Conservation (phyloP, 1,284 basidiomycete species). For the Coniophora puteana region DNA sequence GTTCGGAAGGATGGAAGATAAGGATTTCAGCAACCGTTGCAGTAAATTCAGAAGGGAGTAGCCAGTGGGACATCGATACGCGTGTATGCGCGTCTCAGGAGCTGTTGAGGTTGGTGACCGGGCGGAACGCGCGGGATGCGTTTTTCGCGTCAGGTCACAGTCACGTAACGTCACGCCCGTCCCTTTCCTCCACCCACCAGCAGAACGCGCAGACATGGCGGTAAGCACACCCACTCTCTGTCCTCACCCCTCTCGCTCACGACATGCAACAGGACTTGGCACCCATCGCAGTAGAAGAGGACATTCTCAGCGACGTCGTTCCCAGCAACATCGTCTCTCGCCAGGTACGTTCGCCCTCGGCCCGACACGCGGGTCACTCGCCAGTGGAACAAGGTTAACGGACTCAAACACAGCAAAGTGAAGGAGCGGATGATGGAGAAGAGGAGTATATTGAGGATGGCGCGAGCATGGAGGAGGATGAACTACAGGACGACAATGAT, state of each 20-base stretch:
- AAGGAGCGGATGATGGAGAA: conserved; percentile 58
- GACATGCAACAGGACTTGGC: neutral
- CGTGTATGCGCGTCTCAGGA: too few species aligned
- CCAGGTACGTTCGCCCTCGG: conserved; percentile 44
- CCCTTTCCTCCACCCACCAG: conserved; percentile 17
- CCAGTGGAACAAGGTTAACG: conserved; percentile 4
- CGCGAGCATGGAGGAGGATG: conserved; percentile 53
- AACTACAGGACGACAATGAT: conserved; percentile 59
- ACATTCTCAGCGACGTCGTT: conserved; percentile 76
- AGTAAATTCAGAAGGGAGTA: too few species aligned
- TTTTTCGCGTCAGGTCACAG: neutral
- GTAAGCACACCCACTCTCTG: conserved; percentile 4
- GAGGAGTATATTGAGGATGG: conserved; percentile 58
- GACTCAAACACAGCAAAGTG: conserved; percentile 51
- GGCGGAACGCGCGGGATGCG: too few species aligned
- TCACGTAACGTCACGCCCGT: conserved; percentile 9
- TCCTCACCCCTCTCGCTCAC: neutral
- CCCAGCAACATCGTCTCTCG: conserved; percentile 82
- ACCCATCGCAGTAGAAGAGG: conserved; percentile 51
- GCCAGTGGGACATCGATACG: too few species aligned
- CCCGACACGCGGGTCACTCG: conserved; percentile 12
- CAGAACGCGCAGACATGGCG: conserved; percentile 3
- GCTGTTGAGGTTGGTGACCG: too few species aligned
- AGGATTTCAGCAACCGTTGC: too few species aligned
- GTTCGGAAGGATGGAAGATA: too few species aligned